phyloP scores from a whole-genome alignment of 768 basidiomycete genomes.

The Naematelia encephala region DNA sequence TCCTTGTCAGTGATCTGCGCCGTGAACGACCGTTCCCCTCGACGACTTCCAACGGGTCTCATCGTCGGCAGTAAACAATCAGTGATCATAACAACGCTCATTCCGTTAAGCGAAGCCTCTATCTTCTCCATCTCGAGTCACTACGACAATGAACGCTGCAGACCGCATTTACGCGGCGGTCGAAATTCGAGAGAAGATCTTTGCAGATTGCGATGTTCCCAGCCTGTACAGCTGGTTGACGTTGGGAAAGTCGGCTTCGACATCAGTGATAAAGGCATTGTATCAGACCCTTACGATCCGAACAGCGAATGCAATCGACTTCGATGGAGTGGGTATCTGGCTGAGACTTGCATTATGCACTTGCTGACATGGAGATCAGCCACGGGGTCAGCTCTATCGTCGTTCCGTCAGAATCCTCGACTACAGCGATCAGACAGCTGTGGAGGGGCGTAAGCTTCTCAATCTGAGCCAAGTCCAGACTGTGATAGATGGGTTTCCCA shows the following conservation, averaged over 20 bases:
- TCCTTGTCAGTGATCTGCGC: no score
- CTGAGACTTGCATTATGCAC: background rate
- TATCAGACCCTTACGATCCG: background rate
- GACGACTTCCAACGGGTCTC: no score
- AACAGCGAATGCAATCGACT: background rate
- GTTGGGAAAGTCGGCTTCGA: background rate
- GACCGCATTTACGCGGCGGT: background rate
- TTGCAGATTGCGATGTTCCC: background rate
- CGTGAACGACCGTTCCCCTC: no score
- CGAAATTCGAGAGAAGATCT: background rate
- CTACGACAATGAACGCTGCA: background rate
- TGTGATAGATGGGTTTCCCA: background rate
- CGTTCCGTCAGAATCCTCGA: background rate
- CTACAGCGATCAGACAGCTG: background rate
- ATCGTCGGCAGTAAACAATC: no score
- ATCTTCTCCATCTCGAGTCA: no score
- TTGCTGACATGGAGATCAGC: background rate
- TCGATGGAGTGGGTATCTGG: background rate
- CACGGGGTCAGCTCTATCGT: background rate
- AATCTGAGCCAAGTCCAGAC: background rate
- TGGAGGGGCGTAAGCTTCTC: background rate
- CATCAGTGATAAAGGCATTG: background rate
- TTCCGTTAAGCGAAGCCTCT: no score
- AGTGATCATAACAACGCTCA: no score
- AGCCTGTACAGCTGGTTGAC: background rate